phyloP scores from a whole-genome alignment of 805 yeast genomes.

The Starmerella tilneyi region DNA sequence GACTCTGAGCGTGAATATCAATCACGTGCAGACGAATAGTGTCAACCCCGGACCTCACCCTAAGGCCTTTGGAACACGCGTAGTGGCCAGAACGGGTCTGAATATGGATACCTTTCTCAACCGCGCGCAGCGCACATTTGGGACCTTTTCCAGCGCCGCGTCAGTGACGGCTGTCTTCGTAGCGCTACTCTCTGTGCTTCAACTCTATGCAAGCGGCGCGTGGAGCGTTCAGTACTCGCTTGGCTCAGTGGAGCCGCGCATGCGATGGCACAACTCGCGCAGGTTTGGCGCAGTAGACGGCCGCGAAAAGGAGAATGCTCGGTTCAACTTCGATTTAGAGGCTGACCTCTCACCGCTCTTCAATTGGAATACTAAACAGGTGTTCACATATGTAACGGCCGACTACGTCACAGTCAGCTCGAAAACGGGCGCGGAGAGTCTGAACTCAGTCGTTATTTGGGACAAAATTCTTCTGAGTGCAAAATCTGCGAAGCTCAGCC shows the following conservation, averaged over 20 bases:
- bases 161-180: constrained; percentile 27
- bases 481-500: constrained; percentile 47
- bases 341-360: constrained; percentile 67
- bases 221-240: constrained; percentile 21
- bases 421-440: constrained; percentile 22
- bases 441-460: constrained; percentile 77
- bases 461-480: constrained; percentile 60
- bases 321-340: constrained; percentile 59
- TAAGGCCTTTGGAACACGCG: too few species aligned
- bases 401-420: constrained; percentile 50
- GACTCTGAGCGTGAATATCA: too few species aligned
- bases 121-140: constrained; percentile 30
- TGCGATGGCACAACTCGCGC: constrained; percentile 31
- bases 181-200: constrained; percentile 26
- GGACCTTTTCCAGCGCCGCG: constrained; percentile 30
- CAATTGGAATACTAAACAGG: constrained; percentile 95
- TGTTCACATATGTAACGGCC: constrained; percentile 83
- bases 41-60: too few species aligned
- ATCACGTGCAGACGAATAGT: too few species aligned
- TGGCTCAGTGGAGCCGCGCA: constrained; percentile 19
- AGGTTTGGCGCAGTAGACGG: constrained; percentile 58
- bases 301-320: constrained; percentile 66
- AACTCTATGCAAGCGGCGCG: constrained; percentile 26
- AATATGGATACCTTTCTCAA: constrained; percentile 31
- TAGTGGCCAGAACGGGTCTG: too few species aligned